A percentile compares a stretch with the other conserved stretches of the same genome.
phyloP scores from a whole-genome alignment of 371 early-diverging fungal species.

The Mortierella sp. region DNA sequence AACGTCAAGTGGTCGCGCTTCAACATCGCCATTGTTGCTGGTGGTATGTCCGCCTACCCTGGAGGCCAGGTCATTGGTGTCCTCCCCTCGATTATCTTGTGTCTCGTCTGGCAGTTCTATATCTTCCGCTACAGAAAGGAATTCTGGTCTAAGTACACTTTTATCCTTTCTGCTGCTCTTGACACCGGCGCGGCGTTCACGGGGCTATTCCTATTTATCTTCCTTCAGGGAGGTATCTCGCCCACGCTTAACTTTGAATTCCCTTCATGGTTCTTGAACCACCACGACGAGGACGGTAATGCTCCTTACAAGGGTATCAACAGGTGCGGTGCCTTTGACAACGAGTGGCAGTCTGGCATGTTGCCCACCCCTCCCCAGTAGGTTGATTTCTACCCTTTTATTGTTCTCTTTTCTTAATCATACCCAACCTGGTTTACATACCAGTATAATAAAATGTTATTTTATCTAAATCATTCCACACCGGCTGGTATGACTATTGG shows the following conservation, averaged over 20 bases:
- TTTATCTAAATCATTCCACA: neutral
- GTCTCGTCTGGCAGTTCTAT: constrained; percentile 72
- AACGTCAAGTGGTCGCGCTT: constrained; percentile 13
- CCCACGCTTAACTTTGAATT: constrained; percentile 63
- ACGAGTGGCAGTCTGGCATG: constrained; percentile 2
- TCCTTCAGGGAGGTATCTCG: constrained; percentile 40
- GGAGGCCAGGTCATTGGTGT: constrained; percentile 23
- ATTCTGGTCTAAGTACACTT: constrained; percentile 81
- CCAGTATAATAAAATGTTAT: neutral
- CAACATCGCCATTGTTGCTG: constrained; percentile 18
- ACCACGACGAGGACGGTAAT: neutral
- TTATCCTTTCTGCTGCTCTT: constrained; percentile 79
- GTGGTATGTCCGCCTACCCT: constrained; percentile 14
- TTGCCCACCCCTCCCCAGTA: neutral
- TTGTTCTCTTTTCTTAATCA: neutral
- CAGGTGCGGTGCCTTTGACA: constrained; percentile 2
- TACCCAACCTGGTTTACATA: neutral
- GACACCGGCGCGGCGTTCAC: constrained; percentile 75
- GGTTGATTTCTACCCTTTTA: neutral
- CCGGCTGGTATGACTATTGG: too few relatives aligned
- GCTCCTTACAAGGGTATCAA: constrained; percentile 4
- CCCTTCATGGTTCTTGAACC: constrained; percentile 51
- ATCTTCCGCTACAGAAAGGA: constrained; percentile 67
- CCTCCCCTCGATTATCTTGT: constrained; percentile 65
- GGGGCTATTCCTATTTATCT: constrained; percentile 62